Conservation (phyloP, 2,329 filamentous ascomycete genomes). For the Aureobasidium musti region DNA sequence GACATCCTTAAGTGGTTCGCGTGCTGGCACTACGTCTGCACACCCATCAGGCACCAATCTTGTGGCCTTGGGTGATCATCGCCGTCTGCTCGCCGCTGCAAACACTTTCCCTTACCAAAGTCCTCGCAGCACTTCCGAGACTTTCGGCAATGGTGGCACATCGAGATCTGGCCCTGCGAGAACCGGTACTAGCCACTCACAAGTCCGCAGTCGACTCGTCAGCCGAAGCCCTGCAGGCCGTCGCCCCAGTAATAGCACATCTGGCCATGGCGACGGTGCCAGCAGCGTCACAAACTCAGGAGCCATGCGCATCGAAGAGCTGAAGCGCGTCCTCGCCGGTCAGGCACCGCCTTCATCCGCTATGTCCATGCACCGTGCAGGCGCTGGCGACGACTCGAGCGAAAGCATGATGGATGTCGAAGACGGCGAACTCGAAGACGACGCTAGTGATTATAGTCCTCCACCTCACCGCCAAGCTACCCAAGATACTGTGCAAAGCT, state of each 20-base stretch:
- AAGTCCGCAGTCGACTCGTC: conserved; percentile 16
- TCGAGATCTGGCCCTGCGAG: conserved; percentile 15
- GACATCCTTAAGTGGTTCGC: conserved; percentile 74
- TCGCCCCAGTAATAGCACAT: conserved; percentile 45
- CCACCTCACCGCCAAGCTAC: background rate
- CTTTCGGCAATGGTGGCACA: conserved; percentile 5
- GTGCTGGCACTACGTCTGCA: conserved; percentile 43
- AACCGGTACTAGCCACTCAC: conserved; percentile 21
- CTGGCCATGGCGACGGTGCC: conserved; percentile 27
- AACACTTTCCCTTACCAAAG: conserved; percentile 30
- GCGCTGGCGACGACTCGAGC: conserved; percentile 56
- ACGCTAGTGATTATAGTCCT: conserved; percentile 5
- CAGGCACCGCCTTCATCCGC: conserved; percentile 32
- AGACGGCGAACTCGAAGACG: conserved; percentile 30
- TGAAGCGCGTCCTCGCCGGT: conserved; percentile 50
- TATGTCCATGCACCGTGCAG: conserved; percentile 33
- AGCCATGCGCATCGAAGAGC: conserved; percentile 49
- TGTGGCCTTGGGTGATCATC: conserved; percentile 33
- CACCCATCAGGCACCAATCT: conserved; percentile 42
- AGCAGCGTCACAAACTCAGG: conserved; percentile 52
- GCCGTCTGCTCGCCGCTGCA: conserved; percentile 34
- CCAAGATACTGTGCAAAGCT: background rate
- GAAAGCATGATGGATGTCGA: conserved; percentile 63
- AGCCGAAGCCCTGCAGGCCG: conserved; percentile 19
- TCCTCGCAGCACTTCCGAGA: conserved; percentile 25